These are phyloP conservation scores for Cyanidiococcus yangmingshanensis DNA, from an alignment of 23 red algal genomes.

Conservation along the genomic window DNA sequence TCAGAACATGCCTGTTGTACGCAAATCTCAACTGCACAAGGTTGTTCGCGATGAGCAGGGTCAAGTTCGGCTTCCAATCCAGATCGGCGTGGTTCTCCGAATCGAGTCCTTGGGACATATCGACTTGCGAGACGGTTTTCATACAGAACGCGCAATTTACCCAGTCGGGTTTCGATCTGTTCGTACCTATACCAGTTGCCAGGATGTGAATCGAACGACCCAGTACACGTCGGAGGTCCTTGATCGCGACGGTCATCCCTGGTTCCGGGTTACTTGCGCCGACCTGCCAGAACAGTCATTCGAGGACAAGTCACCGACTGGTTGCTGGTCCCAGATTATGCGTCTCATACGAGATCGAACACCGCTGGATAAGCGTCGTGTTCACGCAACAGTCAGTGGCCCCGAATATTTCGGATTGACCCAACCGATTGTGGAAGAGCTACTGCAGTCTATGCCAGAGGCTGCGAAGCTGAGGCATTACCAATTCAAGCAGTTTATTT, in stretches of 20 bases:
- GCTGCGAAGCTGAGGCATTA: conserved; percentile 23
- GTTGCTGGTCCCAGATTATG: conserved; percentile 29
- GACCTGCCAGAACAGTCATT: conserved; percentile 26
- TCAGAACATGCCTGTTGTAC: neutral
- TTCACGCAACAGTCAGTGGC: conserved; percentile 31
- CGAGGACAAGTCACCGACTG: conserved; percentile 25
- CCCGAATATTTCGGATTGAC: conserved; percentile 59
- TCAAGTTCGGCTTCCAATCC: conserved; percentile 24
- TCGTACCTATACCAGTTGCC: conserved; percentile 24
- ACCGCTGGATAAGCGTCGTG: conserved; percentile 17
- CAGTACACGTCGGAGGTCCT: conserved; percentile 43
- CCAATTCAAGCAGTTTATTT: conserved; percentile 7
- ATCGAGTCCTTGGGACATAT: conserved; percentile 31
- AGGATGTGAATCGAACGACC: conserved; percentile 16
- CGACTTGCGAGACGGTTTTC: conserved; percentile 35
- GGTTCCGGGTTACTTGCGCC: conserved; percentile 38
- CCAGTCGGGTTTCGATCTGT: conserved; percentile 45
- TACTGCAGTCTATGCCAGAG: conserved; percentile 37
- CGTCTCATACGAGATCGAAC: conserved; percentile 17
- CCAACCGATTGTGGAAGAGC: conserved; percentile 41
- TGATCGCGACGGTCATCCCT: conserved; percentile 27
- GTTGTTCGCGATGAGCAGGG: conserved; percentile 21
- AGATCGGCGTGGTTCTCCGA: conserved; percentile 29
- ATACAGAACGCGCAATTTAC: conserved; percentile 41
- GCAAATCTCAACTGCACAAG: conserved; percentile 33